These are phyloP conservation scores for Arthrobotrys sphaeroides DNA, from an alignment of 2,329 filamentous ascomycete species.

Conservation along the genomic window DNA sequence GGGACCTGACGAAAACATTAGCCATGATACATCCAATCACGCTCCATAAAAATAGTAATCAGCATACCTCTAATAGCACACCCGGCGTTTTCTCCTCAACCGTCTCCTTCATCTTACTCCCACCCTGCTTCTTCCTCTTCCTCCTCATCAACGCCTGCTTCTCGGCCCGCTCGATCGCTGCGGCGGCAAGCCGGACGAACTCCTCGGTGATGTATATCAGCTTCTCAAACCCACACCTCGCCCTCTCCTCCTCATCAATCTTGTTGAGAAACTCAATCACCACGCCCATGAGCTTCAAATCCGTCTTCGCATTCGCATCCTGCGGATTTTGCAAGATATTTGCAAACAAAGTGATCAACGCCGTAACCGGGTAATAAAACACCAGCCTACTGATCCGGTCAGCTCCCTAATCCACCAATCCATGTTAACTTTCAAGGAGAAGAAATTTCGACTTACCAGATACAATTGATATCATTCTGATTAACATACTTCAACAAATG, in stretches of 20 bases:
- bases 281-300: conserved; percentile 88
- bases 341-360: conserved; percentile 91
- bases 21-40: background rate
- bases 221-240: conserved; percentile 68
- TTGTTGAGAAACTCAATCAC: conserved; percentile 92
- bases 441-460: conserved; percentile 75
- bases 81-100: conserved; percentile 17
- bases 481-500: conserved; percentile 95
- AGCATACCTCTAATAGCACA: conserved; percentile 25
- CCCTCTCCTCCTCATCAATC: conserved; percentile 83
- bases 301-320: conserved; percentile 85
- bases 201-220: conserved; percentile 95
- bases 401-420: conserved; percentile 15
- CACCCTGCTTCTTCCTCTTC: conserved; percentile 75
- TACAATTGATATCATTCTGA: conserved; percentile 90
- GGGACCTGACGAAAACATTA: conserved; percentile 20
- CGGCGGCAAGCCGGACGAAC: conserved; percentile 91
- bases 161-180: conserved; percentile 90
- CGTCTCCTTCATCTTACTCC: conserved; percentile 27
- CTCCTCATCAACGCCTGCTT: conserved; percentile 80
- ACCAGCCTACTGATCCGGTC: conserved; percentile 71
- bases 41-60: background rate
- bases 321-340: conserved; percentile 96
- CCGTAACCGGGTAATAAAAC: conserved; percentile 94
- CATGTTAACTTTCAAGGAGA: background rate